These are phyloP conservation scores for Ricinus communis DNA, from an alignment of 345 rosid genomes.

Conservation along the genomic window DNA sequence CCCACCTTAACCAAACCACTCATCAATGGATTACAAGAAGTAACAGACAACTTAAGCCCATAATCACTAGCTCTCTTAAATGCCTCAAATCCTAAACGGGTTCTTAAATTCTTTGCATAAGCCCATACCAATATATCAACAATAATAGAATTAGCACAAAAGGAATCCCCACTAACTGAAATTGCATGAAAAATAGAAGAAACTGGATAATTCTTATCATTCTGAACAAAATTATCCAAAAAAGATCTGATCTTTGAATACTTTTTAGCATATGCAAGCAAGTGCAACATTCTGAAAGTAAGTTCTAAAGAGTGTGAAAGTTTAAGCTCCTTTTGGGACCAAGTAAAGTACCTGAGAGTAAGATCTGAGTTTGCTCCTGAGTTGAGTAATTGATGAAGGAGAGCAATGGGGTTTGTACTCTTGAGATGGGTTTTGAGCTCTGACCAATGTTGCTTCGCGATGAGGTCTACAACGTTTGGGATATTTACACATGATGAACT, in stretches of 20 bases:
- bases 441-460: slow-evolving; percentile 67
- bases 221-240: slow-evolving; percentile 53
- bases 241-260: slow-evolving; percentile 66
- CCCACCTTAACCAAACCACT: slow-evolving; percentile 54
- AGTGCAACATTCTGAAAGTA: slow-evolving; percentile 45
- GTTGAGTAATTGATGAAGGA: slow-evolving; percentile 46
- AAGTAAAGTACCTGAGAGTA: slow-evolving; percentile 55
- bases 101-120: slow-evolving; percentile 48
- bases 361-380: slow-evolving; percentile 55
- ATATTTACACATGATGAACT: slow-evolving; percentile 19
- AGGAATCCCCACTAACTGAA: slow-evolving; percentile 47
- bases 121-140: slow-evolving; percentile 70
- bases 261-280: slow-evolving; percentile 47
- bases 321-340: slow-evolving; percentile 51
- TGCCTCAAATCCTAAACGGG: slow-evolving; percentile 54
- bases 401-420: slow-evolving; percentile 32
- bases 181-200: slow-evolving; percentile 61
- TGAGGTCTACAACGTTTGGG: slow-evolving; percentile 37
- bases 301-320: slow-evolving; percentile 42
- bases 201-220: slow-evolving; percentile 34
- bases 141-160: slow-evolving; percentile 51
- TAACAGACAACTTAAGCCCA: slow-evolving; percentile 58
- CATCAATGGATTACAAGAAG: slow-evolving; percentile 78
- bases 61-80: slow-evolving; percentile 78
- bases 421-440: slow-evolving; percentile 40